A percentile compares a stretch with the other conserved stretches of the same genome.
phyloP scores from a whole-genome alignment of 2,329 filamentous ascomycete species.

The Leptographium wingfieldii region DNA sequence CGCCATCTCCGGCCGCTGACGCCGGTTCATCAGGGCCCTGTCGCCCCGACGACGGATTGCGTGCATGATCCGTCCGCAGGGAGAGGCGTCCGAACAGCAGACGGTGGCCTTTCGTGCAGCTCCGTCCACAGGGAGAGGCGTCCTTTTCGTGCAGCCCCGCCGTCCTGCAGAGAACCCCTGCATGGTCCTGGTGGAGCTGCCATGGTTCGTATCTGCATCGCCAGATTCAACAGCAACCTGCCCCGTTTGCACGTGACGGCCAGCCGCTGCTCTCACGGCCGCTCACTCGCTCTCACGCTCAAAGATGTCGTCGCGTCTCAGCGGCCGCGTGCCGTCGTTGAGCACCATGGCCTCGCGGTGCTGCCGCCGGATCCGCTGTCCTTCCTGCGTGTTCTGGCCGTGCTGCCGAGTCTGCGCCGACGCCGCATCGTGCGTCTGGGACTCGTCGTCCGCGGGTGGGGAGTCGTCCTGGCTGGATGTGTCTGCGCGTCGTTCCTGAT shows the following conservation, averaged over 20 bases:
- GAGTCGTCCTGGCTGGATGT: not conserved
- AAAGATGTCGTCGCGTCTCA: conserved; percentile 68
- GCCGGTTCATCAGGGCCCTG: not conserved
- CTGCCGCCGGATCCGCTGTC: conserved; percentile 60
- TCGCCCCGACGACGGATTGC: not conserved
- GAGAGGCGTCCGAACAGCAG: no score
- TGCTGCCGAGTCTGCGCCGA: conserved; percentile 22
- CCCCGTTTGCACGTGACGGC: no score
- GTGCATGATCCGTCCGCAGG: no score
- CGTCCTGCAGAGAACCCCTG: no score
- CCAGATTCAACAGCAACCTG: no score
- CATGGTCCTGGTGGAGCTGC: no score
- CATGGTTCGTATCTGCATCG: no score
- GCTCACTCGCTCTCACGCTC: conserved; percentile 40
- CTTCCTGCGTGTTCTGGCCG: conserved; percentile 44
- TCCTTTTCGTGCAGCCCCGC: no score
- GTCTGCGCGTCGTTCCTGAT: not conserved
- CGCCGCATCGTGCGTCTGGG: not conserved
- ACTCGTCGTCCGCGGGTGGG: not conserved
- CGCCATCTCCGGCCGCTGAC: not conserved
- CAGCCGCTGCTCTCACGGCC: no score
- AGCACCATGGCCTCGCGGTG: conserved; percentile 83
- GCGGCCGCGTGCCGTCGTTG: conserved; percentile 67
- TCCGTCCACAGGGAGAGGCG: no score
- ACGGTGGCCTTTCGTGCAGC: no score